phyloP scores from a whole-genome alignment of 1,284 basidiomycete genomes.

The Ceratorhiza oryzae-sativae region DNA sequence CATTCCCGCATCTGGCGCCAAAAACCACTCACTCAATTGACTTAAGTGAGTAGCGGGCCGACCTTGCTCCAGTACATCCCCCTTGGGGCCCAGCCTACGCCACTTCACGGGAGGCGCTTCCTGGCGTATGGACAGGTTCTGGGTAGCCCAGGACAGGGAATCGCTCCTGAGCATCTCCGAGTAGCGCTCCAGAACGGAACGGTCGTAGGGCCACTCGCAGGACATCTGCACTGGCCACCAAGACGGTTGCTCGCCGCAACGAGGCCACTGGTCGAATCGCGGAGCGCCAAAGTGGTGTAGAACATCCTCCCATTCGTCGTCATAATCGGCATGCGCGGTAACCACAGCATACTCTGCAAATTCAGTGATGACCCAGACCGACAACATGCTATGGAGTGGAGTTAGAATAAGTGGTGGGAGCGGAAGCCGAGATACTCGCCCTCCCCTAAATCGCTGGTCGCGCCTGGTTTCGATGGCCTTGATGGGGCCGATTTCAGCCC shows the following conservation, averaged over 20 bases:
- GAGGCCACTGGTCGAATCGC: slow-evolving; percentile 3
- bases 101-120: background rate
- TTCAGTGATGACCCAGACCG: background rate
- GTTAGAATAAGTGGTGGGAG: background rate
- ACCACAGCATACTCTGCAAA: slow-evolving; percentile 6
- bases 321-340: background rate
- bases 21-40: background rate
- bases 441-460: background rate
- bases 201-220: background rate
- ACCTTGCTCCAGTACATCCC: background rate
- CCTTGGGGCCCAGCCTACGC: slow-evolving; percentile 2
- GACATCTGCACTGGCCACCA: slow-evolving; percentile 1
- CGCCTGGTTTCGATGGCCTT: background rate
- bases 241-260: background rate
- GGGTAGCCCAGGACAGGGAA: background rate
- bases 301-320: background rate
- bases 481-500: background rate
- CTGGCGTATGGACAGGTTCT: background rate
- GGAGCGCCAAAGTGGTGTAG: background rate
- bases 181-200: background rate
- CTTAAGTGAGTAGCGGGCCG: background rate
- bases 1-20: background rate
- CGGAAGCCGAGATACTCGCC: background rate
- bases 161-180: background rate
- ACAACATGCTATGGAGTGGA: background rate